Base-by-base conservation (phyloP, 306 rosid species). In the Ziziphus jujuba region DNA sequence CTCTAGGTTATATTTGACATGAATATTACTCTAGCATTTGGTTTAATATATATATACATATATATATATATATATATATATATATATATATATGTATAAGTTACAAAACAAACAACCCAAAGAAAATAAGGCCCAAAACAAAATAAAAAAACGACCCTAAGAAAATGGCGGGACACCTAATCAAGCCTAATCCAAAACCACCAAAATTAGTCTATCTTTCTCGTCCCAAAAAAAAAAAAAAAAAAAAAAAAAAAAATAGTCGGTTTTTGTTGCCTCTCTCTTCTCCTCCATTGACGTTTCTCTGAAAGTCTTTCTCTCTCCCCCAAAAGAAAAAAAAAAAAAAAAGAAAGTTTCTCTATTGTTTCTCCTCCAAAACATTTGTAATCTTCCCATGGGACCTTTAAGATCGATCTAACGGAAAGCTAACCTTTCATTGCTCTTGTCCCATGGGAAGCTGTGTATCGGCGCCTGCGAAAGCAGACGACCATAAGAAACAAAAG, bases 381-480 rank as follows among this genome's bases (percentile, higher is more conserved):
- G 65, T n/a, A 22, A 4, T 63, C 81, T 63, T 77, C 87, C 87
- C 87, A 84, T 84, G 89, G 87, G 77, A 68, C 20, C 67, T 48
- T 38, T 56, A 54, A 52, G 53, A 56, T 48, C 22, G 19, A 10
- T 7, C 28, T 45, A 36, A 7, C 4, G 38, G 33, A 31, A 23
- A 53, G 21, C 34, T 28, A 15, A 23, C 25, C 28, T 6, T 0
- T 24, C 53, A 1, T 28, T 2, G 33, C 48, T 45, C 20, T 10
- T 56, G 75, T 63, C 79, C 87, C 86, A 92, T 90, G 98, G 98
- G 98, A 83, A 77, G 90, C 81, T 93, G 98, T 85, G 73, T 88
- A 2, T 86, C 97, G 17, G 50, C 81, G 20, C 80, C 87, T 13
- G 79, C 77, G 9, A 81, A 73, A 50, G 12, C 67, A 21, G 78